Base-by-base conservation (phyloP, 2,329 filamentous ascomycete genomes). In the Endocalyx cinctus region DNA sequence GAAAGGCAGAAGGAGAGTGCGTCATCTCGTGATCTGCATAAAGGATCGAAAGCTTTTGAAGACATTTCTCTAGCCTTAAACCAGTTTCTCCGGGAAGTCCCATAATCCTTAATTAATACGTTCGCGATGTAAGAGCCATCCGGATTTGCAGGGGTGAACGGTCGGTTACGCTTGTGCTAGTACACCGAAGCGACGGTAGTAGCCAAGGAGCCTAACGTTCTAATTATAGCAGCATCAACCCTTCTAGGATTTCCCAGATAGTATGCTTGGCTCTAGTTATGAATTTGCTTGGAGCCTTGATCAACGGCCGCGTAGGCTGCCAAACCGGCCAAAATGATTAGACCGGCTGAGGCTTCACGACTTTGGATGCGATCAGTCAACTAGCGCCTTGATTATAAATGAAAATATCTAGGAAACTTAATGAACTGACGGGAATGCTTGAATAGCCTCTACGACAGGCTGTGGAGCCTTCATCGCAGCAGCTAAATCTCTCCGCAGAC, bases 11-110 rank as follows among this genome's bases (percentile, higher is more conserved):
- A 1, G 64, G 67, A 0, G 64, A 64, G 19, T 63, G 54, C 6
- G 67, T 65, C 59, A 70, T 64, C 30, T 65, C 68, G 34, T 71
- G 67, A 39, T 56, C 67, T 1, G 59, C 55, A 31, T 62, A 62
- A 0, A 70, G 51, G 17, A 66, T 64, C 58, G 35, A 67, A 31
- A 50, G 46, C 37, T 35, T 54, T 48, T 25, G 51, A 51, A 26
- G 63, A 35, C 27, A 43, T 10, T 16, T 25, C 7, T 43, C 20
- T 7, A 39, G 35, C 16, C 44, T 62, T 50, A 1, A 7, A 6
- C 17, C 8, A 14, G 5, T n/a, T 23, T 14, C 29, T 22, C 29
- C n/a, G 17, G 59, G 47, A 5, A 59, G 36, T 6, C 63, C 59
- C 37, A 63, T 62, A 63, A 69, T 68, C 5, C n/a, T n/a, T n/a